Conservation (phyloP, 352 stramenopile genomes). For the Globisporangium nodosum region DNA sequence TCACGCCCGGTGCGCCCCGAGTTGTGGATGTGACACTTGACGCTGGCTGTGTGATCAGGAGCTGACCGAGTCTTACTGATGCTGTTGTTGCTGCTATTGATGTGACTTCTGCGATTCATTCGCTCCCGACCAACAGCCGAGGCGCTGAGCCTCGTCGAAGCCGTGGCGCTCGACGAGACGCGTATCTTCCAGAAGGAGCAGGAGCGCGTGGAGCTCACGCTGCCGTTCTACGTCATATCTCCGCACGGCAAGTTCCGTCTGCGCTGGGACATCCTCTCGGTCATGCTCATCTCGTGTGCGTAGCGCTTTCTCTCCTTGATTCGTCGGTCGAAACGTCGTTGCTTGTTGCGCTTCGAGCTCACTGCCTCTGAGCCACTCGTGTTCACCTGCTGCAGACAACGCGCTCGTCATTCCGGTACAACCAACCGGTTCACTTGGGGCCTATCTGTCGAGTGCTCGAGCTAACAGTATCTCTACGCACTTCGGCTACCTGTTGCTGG, state of each 20-base stretch:
- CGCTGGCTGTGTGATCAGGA: not conserved
- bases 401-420: constrained; percentile 58
- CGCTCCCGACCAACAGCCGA: constrained; percentile 28
- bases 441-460: not conserved
- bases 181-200: constrained; percentile 87
- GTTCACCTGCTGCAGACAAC: constrained; percentile 41
- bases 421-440: not conserved
- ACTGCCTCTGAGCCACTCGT: not conserved
- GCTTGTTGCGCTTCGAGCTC: not conserved
- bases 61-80: not conserved
- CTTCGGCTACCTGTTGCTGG: not conserved
- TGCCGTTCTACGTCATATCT: constrained; percentile 77
- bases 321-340: not conserved
- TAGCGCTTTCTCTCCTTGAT: not conserved
- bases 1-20: constrained; percentile 55
- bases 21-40: not conserved
- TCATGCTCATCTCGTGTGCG: constrained; percentile 68
- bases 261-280: constrained; percentile 68
- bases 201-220: constrained; percentile 74
- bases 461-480: not conserved
- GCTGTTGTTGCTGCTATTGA: not conserved
- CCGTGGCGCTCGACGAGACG: constrained; percentile 66
- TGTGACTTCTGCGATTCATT: not conserved
- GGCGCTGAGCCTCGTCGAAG: constrained; percentile 73
- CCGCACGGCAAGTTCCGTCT: constrained; percentile 68